Evolutionary conservation across 78 protist species (phyloP).

Genomic region (Parvularia atlantis): DNA sequence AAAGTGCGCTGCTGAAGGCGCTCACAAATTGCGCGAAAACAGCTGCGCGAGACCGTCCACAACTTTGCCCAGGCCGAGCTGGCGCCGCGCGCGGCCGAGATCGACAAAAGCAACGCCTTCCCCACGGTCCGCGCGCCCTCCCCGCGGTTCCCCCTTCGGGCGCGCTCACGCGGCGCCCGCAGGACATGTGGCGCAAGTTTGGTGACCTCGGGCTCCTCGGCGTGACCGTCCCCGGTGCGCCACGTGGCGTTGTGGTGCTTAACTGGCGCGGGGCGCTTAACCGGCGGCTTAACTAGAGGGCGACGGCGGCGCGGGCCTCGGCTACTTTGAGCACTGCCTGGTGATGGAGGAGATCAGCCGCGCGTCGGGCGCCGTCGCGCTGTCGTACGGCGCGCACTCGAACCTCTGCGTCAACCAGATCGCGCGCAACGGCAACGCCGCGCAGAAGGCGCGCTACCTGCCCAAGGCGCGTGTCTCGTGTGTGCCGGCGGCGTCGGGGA

Average conservation of each 20-base stretch:
- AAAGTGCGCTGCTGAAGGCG: no score
- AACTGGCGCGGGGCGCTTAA: no score
- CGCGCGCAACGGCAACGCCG: slow-evolving; percentile 74
- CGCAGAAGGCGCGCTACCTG: slow-evolving; percentile 65
- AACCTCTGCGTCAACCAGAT: slow-evolving; percentile 75
- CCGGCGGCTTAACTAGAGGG: no score
- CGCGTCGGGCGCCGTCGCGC: slow-evolving; percentile 62
- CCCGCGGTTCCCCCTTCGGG: neutral
- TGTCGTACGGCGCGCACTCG: slow-evolving; percentile 75
- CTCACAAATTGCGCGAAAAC: no score
- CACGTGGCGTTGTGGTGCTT: no score
- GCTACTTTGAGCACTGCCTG: slow-evolving; percentile 61
- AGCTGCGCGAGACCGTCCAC: slow-evolving; percentile 43
- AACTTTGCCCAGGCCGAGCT: slow-evolving; percentile 55
- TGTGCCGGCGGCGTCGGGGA: neutral
- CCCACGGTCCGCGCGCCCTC: slow-evolving; percentile 13
- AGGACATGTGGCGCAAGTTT: slow-evolving; percentile 54
- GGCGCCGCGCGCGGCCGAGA: slow-evolving; percentile 67
- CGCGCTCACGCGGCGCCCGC: neutral
- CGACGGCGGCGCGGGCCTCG: slow-evolving; percentile 67
- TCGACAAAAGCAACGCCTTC: slow-evolving; percentile 55
- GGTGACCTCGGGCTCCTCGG: slow-evolving; percentile 77
- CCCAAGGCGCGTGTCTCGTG: slow-evolving; percentile 9
- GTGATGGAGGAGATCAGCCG: slow-evolving; percentile 74
- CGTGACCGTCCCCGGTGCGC: slow-evolving; percentile 46